Evolutionary conservation across 73 alveolate species (phyloP), one percentile per base, ranked within the genome.

Genomic region (Tetrahymena malaccensis): DNA sequence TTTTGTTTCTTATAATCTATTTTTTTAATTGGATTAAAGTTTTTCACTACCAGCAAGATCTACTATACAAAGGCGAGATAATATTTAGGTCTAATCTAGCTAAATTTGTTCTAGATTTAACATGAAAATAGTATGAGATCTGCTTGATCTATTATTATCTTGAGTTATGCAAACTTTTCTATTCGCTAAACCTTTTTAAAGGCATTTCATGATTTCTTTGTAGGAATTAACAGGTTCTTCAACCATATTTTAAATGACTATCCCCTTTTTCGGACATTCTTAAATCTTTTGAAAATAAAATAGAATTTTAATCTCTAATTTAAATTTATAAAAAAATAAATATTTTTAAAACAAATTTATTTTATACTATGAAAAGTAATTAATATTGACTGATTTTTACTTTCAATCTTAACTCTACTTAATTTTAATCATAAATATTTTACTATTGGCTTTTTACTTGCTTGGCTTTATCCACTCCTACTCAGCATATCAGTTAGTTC

Each of bases 1-100:
- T 96, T 98, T 96, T 22, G 99, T 99, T 94, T 98, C 99, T 96
- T 97, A 97, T 44, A 97, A 96, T 25, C 99, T 97, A 94, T 98
- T 98, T 5, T 99, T 99, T 33, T 98, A 94, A 70, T 99, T 99
- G 94, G 98, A 98, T 93, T 97, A 97, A 35, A 98, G 97, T 94
- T 98, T 98, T 96, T 98, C 99, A 96, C 99, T 97, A 0, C 99
- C 99, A n/a, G 99, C 99, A 94, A 98, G 96, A 96, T 98, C 99
- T 35, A 98, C 99, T 93, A 98, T 96, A 96, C 98, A 98, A 93
- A 98, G 96, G 93, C 97, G 98, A 94, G 98, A 97, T 83, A 94
- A 96, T 96, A 95, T 97, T 94, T 84, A 96, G 55, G 97, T 96
- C 94, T 97, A 98, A 96, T 93, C 97, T 57, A 95, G 97, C 96